A percentile compares a stretch with the other conserved stretches of the same genome.
Evolutionary conservation across 306 rosid genomes (phyloP).

Genomic region (Fagus sylvatica): DNA sequence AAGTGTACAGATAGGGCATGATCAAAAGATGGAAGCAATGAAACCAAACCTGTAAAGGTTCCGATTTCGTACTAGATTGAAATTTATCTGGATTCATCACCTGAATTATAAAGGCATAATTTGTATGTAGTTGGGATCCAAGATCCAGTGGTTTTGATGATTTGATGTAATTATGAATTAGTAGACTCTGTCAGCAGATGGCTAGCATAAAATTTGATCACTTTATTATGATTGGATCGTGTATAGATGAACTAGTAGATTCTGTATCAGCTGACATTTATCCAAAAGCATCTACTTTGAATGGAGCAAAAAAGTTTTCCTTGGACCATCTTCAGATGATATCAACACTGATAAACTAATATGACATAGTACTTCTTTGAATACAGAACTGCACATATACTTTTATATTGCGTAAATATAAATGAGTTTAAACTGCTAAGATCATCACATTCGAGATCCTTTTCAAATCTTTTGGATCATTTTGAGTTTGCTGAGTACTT

Average conservation of each 20-base stretch:
- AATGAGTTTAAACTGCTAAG: no score
- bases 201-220: no score
- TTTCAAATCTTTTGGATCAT: not conserved
- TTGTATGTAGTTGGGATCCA: not conserved
- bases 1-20: not conserved
- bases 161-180: not conserved
- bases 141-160: not conserved
- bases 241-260: no score
- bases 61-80: not conserved
- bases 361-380: not conserved
- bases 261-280: not conserved
- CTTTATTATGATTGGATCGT: no score
- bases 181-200: not conserved
- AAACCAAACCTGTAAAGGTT: not conserved
- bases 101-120: not conserved
- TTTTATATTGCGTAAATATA: not conserved
- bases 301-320: constrained; percentile 6
- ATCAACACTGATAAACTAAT: not conserved
- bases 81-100: not conserved
- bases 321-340: not conserved
- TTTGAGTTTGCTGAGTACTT: not conserved
- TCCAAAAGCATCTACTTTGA: not conserved
- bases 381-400: not conserved
- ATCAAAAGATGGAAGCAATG: not conserved
- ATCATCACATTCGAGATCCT: not conserved